Evolutionary conservation across 1,139 yeast species (phyloP), one percentile per base, ranked within the genome.

Genomic region (Nadsonia starkeyi-henricii): DNA sequence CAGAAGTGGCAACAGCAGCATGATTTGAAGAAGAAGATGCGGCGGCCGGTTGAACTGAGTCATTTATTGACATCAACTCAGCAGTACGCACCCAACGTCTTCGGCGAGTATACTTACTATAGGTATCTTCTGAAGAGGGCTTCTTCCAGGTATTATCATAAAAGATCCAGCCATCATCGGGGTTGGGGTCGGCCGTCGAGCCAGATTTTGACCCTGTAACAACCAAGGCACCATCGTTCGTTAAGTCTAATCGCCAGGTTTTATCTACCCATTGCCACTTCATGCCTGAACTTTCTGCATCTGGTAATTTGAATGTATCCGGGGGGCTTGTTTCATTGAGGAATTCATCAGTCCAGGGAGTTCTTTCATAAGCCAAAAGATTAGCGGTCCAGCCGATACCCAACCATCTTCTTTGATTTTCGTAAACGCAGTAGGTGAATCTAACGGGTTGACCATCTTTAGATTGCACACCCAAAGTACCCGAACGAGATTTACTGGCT

Each of bases 331-430:
- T 77, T 60, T 88, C 95, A 62, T 89, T 89, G 53, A 88, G 71
- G 59, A 88, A 88, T 64, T 89, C 96, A 63, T 91, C 98, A 0
- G 97, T 89, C 96, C 96, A 91, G 1, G 96, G 83, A 0, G 95
- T 79, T 60, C 98, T 75, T 64, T 91, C 98, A 62, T 91, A 91
- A 37, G 95, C 82, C 53, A 91, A 71, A 61, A 91, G 72, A 60
- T 88, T 88, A 8, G 93, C 73, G 0, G 98, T 89, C 98, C 98
- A 91, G 13, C 98, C 98, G 58, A 91, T 85, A 12, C 97, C 98
- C 45, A 91, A 72, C 98, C 98, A 91, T 58, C 94, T 79, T 60
- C 98, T 78, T 67, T 91, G 98, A 63, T 91, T 91, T 64, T 91
- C 98, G 65, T 81, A 88, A n/a, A 91, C 72, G 2, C 86, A 96